Evolutionary conservation across 1,284 basidiomycete species (phyloP).

Genomic region (Leccinum griseonigrum): DNA sequence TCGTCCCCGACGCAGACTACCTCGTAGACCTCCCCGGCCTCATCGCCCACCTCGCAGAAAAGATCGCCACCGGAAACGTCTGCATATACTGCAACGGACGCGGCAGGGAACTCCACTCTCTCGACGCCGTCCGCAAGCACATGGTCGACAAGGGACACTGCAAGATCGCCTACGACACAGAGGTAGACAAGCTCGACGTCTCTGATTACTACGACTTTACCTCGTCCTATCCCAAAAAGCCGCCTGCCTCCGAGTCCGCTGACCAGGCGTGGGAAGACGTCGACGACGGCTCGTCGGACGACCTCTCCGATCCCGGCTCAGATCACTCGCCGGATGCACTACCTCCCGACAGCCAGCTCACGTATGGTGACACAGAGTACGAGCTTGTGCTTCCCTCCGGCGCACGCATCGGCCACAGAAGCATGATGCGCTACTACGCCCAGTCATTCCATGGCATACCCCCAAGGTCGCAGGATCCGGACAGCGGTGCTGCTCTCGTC

Average conservation of each 20-base stretch:
- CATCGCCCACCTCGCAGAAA: constrained; percentile 87
- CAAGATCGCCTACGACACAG: constrained; percentile 89
- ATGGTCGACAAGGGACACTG: constrained; percentile 96
- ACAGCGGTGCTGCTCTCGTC: constrained; percentile 71
- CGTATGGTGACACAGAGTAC: constrained; percentile 74
- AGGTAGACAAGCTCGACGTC: constrained; percentile 80
- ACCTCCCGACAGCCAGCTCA: constrained; percentile 53
- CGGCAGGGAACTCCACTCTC: constrained; percentile 73
- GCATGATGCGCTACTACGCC: constrained; percentile 83
- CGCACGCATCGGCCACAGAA: constrained; percentile 87
- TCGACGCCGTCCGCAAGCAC: constrained; percentile 88
- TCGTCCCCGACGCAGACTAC: constrained; percentile 93
- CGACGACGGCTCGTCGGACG: constrained; percentile 30
- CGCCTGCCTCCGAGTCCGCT: neutral
- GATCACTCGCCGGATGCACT: constrained; percentile 34
- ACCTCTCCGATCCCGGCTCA: constrained; percentile 33
- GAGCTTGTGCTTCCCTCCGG: constrained; percentile 97
- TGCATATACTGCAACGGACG: constrained; percentile 89
- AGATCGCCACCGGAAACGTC: constrained; percentile 89
- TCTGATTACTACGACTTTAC: constrained; percentile 96
- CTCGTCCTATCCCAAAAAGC: constrained; percentile 66
- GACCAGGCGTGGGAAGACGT: constrained; percentile 63
- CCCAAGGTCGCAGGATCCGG: constrained; percentile 53
- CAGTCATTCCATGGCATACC: constrained; percentile 65
- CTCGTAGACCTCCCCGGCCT: constrained; percentile 84